Conservation (phyloP, 768 basidiomycete species). For the Kwoniella bestiolae region DNA sequence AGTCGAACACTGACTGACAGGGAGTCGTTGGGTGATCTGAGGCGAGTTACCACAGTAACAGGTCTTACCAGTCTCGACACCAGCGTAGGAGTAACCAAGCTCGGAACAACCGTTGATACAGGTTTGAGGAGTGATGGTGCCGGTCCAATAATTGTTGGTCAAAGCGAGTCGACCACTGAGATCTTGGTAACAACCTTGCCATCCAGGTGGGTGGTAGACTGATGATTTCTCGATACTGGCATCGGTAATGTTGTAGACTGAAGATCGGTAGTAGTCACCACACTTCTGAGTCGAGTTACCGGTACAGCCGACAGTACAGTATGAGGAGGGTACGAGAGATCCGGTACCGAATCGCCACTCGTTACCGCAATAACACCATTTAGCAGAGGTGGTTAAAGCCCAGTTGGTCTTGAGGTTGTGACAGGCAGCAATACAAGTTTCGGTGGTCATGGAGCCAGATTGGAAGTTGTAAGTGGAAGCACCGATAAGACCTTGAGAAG, state of each 20-base stretch:
- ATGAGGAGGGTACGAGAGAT: constrained; percentile 28
- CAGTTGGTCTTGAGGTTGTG: constrained; percentile 38
- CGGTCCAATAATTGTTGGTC: constrained; percentile 27
- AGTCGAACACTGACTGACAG: constrained; percentile 35
- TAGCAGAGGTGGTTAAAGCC: constrained; percentile 39
- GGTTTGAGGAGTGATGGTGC: constrained; percentile 21
- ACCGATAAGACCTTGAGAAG: constrained; percentile 29
- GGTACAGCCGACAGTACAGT: constrained; percentile 43
- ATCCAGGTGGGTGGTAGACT: constrained; percentile 27
- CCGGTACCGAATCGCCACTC: constrained; percentile 33
- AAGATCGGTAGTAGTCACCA: constrained; percentile 38
- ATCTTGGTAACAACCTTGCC: constrained; percentile 35
- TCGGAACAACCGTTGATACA: constrained; percentile 45
- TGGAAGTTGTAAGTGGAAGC: constrained; percentile 36
- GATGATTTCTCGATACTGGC: constrained; percentile 11
- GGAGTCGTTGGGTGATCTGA: constrained; percentile 11
- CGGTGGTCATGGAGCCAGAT: constrained; percentile 43
- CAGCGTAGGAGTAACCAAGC: constrained; percentile 34
- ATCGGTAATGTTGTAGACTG: constrained; percentile 42
- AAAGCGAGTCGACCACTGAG: constrained; percentile 22
- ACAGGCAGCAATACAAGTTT: constrained; percentile 46
- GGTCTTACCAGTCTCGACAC: constrained; percentile 30
- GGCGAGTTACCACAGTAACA: constrained; percentile 35
- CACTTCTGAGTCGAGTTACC: constrained; percentile 45
- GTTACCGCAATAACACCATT: constrained; percentile 47